Evolutionary conservation across 164 flowering plant species (phyloP).

Genomic region (Magnolia changhungtana): DNA sequence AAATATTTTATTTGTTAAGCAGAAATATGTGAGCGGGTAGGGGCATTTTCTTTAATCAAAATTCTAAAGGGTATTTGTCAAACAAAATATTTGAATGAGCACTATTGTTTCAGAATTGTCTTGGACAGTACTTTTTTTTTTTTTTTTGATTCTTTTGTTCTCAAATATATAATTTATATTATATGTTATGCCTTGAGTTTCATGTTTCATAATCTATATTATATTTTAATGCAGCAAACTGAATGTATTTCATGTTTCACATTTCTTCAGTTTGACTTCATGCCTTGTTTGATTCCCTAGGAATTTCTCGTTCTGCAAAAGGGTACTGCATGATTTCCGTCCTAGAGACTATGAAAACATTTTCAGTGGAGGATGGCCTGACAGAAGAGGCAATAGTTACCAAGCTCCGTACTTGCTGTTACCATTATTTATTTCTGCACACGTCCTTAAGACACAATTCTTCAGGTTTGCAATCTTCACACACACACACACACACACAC

Average conservation of each 20-base stretch:
- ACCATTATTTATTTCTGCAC: slow-evolving; percentile 84
- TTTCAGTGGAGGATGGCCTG: slow-evolving; percentile 77
- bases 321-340: slow-evolving; percentile 73
- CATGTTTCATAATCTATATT: neutral
- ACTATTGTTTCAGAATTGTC: neutral
- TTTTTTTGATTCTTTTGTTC: too few species aligned
- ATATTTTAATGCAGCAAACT: neutral
- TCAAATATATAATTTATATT: too few species aligned
- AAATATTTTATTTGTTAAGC: too few species aligned
- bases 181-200: neutral
- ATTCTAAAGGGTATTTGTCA: neutral
- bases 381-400: slow-evolving; percentile 96
- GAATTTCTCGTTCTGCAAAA: slow-evolving; percentile 91
- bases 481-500: too few species aligned
- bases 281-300: slow-evolving; percentile 26
- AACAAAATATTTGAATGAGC: neutral
- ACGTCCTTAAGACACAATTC: slow-evolving; percentile 69
- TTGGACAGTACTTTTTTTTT: neutral
- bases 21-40: too few species aligned
- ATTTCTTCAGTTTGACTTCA: neutral
- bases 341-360: slow-evolving; percentile 95
- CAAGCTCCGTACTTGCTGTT: slow-evolving; percentile 85
- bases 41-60: neutral
- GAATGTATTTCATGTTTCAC: neutral
- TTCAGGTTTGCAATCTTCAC: slow-evolving; percentile 59